phyloP scores from a whole-genome alignment of 495 filamentous ascomycete genomes.

The Hypoxylon rickii region DNA sequence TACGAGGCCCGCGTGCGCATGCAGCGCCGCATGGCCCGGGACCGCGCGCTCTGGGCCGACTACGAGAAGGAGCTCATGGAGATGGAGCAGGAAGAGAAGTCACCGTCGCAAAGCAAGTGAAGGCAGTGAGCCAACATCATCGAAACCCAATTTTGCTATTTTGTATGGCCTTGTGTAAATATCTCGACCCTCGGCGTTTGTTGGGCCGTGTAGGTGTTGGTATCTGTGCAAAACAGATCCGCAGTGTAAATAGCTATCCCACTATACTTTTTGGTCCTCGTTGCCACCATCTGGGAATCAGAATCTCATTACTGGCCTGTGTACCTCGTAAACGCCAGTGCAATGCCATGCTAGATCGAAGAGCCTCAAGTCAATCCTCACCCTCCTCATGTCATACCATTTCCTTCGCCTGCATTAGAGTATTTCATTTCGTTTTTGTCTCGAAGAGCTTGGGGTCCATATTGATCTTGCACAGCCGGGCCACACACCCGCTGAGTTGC shows the following conservation, averaged over 20 bases:
- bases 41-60: constrained; percentile 63
- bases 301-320: not conserved
- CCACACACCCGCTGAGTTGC: constrained; percentile 89
- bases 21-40: constrained; percentile 62
- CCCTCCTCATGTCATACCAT: constrained; percentile 1
- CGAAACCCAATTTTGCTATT: too few species aligned
- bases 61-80: constrained; percentile 41
- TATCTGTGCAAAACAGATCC: too few species aligned
- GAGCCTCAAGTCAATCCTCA: constrained; percentile 9
- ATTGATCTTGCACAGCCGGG: constrained; percentile 87
- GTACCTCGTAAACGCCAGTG: constrained; percentile 30
- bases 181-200: too few species aligned
- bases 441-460: constrained; percentile 91
- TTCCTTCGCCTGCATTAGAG: constrained; percentile 1
- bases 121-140: too few species aligned
- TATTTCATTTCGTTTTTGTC: constrained; percentile 46
- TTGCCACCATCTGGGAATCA: constrained; percentile 8
- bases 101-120: constrained; percentile 24
- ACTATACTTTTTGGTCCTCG: constrained; percentile 3
- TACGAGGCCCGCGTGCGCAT: constrained; percentile 68
- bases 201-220: too few species aligned
- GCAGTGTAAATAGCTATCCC: too few species aligned
- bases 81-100: constrained; percentile 16
- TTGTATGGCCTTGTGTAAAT: too few species aligned
- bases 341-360: constrained; percentile 32